phyloP scores from a whole-genome alignment of 2,329 filamentous ascomycete genomes.

The Dactylellina haptotyla region DNA sequence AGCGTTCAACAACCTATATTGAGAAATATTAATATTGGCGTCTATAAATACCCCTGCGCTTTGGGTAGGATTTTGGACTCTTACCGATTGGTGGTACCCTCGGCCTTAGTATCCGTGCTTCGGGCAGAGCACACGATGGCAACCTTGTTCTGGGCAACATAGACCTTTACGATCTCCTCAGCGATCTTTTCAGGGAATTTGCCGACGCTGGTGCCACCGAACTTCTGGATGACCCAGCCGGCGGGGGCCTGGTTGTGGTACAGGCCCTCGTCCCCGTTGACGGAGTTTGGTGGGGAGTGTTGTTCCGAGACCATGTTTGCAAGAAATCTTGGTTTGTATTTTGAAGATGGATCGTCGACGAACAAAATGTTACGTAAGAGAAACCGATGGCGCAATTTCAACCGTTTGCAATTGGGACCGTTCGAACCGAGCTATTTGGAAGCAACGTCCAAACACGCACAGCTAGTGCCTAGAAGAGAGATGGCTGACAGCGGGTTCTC shows the following conservation, averaged over 20 bases:
- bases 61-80: slow-evolving; percentile 59
- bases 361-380: slow-evolving; percentile 45
- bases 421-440: not conserved
- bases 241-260: slow-evolving; percentile 49
- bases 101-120: slow-evolving; percentile 91
- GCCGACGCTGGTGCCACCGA: slow-evolving; percentile 92
- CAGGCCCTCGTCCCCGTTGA: slow-evolving; percentile 43
- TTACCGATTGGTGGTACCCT: slow-evolving; percentile 94
- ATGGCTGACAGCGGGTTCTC: not conserved
- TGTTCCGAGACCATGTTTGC: slow-evolving; percentile 33
- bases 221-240: slow-evolving; percentile 90
- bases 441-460: not conserved
- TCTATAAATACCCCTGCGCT: no score
- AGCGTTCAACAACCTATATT: slow-evolving; percentile 63
- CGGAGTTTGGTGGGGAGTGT: slow-evolving; percentile 45
- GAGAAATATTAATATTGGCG: slow-evolving; percentile 26
- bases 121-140: slow-evolving; percentile 95
- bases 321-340: not conserved
- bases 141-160: slow-evolving; percentile 75
- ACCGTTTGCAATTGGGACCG: not conserved
- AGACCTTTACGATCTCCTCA: slow-evolving; percentile 72
- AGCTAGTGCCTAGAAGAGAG: not conserved
- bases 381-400: slow-evolving; percentile 48
- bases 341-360: not conserved
- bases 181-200: slow-evolving; percentile 86